A percentile compares a stretch with the other conserved stretches of the same genome.
These are phyloP conservation scores for Astrothelium subdiscretum DNA, from an alignment of 495 filamentous ascomycete species.

Conservation along the genomic window DNA sequence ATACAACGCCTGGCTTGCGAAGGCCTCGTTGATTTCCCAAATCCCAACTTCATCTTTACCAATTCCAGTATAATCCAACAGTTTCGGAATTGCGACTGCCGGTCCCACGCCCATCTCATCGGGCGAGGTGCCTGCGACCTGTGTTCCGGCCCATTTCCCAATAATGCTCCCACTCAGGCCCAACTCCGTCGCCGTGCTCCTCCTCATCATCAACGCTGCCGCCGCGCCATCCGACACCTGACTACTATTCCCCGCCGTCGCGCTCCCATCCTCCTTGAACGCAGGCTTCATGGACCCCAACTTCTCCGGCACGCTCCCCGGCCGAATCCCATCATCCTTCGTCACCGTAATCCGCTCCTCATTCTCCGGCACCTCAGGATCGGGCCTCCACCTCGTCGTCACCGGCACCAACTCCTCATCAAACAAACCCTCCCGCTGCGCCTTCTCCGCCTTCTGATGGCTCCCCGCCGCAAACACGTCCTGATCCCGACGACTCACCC, in stretches of 20 bases:
- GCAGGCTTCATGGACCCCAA: constrained; percentile 75
- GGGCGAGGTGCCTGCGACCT: constrained; percentile 63
- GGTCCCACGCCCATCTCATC: constrained; percentile 94
- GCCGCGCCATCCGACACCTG: constrained; percentile 85
- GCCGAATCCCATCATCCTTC: constrained; percentile 73
- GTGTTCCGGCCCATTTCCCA: constrained; percentile 65
- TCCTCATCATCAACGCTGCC: constrained; percentile 67
- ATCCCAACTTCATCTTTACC: constrained; percentile 57
- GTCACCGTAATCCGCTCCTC: constrained; percentile 50
- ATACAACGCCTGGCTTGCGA: constrained; percentile 79
- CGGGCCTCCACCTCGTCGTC: constrained; percentile 45
- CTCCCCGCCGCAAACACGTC: constrained; percentile 69
- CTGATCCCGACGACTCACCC: constrained; percentile 62
- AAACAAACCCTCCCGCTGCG: constrained; percentile 58
- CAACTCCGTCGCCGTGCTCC: constrained; percentile 67
- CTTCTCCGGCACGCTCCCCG: constrained; percentile 51
- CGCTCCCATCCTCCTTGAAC: constrained; percentile 57
- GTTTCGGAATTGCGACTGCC: constrained; percentile 71
- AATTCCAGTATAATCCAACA: constrained; percentile 55
- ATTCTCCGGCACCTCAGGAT: constrained; percentile 51
- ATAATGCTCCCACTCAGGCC: constrained; percentile 58
- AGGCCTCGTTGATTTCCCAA: constrained; percentile 98
- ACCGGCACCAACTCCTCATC: constrained; percentile 69
- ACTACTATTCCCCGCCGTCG: constrained; percentile 77
- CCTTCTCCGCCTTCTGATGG: constrained; percentile 58